Evolutionary conservation across 2,329 filamentous ascomycete species (phyloP).

Genomic region (Alternaria sp.): DNA sequence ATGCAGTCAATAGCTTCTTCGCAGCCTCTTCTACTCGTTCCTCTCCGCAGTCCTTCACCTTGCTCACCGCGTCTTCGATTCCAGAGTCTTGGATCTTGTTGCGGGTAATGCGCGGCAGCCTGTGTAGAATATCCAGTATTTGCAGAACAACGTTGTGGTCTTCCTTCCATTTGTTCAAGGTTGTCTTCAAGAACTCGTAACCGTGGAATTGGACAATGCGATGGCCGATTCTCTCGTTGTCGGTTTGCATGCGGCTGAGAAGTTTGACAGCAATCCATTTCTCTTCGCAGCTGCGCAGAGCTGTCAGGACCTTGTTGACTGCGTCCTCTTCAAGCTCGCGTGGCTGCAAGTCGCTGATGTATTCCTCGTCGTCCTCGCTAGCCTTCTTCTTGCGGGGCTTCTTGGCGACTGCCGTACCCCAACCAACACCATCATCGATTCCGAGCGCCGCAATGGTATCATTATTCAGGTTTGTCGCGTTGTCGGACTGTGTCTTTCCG

Average conservation of each 20-base stretch:
- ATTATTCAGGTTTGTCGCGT: slow-evolving; percentile 87
- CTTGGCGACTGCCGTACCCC: slow-evolving; percentile 89
- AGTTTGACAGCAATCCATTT: slow-evolving; percentile 99
- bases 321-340: slow-evolving; percentile 80
- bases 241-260: slow-evolving; percentile 82
- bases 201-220: slow-evolving; percentile 95
- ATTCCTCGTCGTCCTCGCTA: slow-evolving; percentile 92
- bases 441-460: slow-evolving; percentile 93
- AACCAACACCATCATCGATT: slow-evolving; percentile 89
- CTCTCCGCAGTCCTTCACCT: slow-evolving; percentile 71
- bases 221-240: slow-evolving; percentile 86
- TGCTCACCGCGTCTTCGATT: slow-evolving; percentile 81
- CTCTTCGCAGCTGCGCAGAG: slow-evolving; percentile 96
- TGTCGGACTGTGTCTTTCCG: slow-evolving; percentile 96
- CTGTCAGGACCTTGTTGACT: slow-evolving; percentile 93
- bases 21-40: slow-evolving; percentile 77
- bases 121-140: slow-evolving; percentile 85
- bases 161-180: slow-evolving; percentile 82
- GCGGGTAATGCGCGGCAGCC: slow-evolving; percentile 85
- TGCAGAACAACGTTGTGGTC: slow-evolving; percentile 90
- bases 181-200: slow-evolving; percentile 91
- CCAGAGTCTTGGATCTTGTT: slow-evolving; percentile 98
- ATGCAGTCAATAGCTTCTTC: slow-evolving; percentile 75
- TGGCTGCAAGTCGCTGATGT: slow-evolving; percentile 86
- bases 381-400: slow-evolving; percentile 91